These are phyloP conservation scores for Prunus davidiana DNA, from an alignment of 306 rosid species.

Conservation along the genomic window DNA sequence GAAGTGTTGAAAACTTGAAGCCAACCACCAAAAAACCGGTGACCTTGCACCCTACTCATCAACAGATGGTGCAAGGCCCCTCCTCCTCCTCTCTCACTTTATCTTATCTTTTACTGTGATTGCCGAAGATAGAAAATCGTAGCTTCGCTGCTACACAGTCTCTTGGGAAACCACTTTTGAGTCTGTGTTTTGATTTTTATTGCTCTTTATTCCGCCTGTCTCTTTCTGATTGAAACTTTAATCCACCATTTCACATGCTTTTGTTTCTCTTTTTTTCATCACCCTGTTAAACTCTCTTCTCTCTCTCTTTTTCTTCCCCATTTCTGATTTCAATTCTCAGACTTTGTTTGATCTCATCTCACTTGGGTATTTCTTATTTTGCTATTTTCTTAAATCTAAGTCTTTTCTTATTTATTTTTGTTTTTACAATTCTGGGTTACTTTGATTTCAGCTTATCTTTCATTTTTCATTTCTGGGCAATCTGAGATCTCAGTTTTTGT, in stretches of 20 bases:
- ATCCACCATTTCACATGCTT: constrained; percentile 31
- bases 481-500: constrained; percentile 32
- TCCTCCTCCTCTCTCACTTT: not conserved
- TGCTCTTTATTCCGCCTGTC: constrained; percentile 39
- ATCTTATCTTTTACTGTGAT: not conserved
- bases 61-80: constrained; percentile 13
- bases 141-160: not conserved
- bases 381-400: not conserved
- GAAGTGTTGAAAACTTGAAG: not conserved
- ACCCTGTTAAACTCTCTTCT: not conserved
- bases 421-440: constrained; percentile 10
- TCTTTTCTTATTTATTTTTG: not conserved
- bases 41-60: constrained; percentile 22
- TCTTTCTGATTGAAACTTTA: constrained; percentile 33
- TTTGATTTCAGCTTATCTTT: not conserved
- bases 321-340: constrained; percentile 1
- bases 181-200: not conserved
- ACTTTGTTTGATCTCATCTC: constrained; percentile 12
- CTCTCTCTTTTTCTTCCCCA: not conserved
- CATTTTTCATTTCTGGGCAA: constrained; percentile 9
- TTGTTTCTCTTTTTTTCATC: constrained; percentile 12
- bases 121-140: not conserved
- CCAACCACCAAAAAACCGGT: constrained; percentile 6
- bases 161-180: constrained; percentile 6
- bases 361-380: constrained; percentile 2